Evolutionary conservation across 306 rosid species (phyloP).

Genomic region (Mimosa pudica): DNA sequence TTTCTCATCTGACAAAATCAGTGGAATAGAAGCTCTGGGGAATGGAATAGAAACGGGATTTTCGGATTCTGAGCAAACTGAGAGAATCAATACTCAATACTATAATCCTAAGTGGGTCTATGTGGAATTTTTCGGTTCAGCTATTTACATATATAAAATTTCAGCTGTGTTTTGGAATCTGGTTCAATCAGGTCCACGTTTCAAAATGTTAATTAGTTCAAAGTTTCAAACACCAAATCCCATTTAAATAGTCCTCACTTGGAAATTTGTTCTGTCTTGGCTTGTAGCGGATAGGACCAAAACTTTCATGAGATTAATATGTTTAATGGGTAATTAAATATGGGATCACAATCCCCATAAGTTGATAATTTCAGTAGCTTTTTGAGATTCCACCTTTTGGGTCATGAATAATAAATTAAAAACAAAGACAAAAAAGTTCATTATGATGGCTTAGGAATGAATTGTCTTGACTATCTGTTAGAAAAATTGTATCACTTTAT

Average conservation of each 20-base stretch:
- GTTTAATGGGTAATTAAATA: slow-evolving; percentile 42
- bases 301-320: slow-evolving; percentile 51
- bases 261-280: slow-evolving; percentile 60
- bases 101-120: slow-evolving; percentile 43
- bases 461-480: background rate
- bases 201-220: slow-evolving; percentile 65
- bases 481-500: background rate
- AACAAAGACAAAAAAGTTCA: background rate
- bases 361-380: slow-evolving; percentile 39
- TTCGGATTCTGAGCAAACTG: slow-evolving; percentile 69
- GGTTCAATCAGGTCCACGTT: slow-evolving; percentile 60
- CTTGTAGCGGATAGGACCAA: slow-evolving; percentile 32
- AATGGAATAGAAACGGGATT: slow-evolving; percentile 99
- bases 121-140: slow-evolving; percentile 42
- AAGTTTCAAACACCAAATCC: slow-evolving; percentile 45
- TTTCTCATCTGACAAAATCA: slow-evolving; percentile 65
- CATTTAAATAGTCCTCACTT: slow-evolving; percentile 37
- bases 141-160: slow-evolving; percentile 15
- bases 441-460: slow-evolving; percentile 20
- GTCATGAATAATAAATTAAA: slow-evolving; percentile 31
- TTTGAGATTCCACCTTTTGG: slow-evolving; percentile 69
- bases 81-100: slow-evolving; percentile 37
- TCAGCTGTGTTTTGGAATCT: slow-evolving; percentile 61
- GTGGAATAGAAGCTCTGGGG: slow-evolving; percentile 99
- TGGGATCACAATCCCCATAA: slow-evolving; percentile 51